Evolutionary conservation across 2,329 filamentous ascomycete species (phyloP).

Genomic region (Botryotinia calthae): DNA sequence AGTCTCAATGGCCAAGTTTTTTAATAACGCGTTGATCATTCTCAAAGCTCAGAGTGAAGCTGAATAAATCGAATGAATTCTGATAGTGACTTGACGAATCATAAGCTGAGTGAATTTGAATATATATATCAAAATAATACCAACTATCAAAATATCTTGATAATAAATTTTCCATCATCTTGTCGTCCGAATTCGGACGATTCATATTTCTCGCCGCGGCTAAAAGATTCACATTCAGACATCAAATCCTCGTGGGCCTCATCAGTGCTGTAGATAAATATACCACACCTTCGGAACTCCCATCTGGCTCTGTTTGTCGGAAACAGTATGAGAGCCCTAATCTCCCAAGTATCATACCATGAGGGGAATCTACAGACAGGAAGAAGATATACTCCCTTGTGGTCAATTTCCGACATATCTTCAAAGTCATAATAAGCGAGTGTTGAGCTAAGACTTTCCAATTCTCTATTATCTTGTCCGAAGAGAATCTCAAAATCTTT

Average conservation of each 20-base stretch:
- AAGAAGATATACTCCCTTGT: background rate
- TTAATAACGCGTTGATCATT: too few species aligned
- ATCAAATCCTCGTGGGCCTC: fast-evolving
- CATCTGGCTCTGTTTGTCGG: background rate
- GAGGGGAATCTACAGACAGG: background rate
- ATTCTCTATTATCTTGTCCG: background rate
- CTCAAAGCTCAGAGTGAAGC: too few species aligned
- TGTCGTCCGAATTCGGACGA: background rate
- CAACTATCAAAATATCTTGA: background rate
- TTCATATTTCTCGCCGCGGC: background rate
- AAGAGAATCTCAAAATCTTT: background rate
- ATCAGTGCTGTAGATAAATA: fast-evolving
- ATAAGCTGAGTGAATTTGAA: too few species aligned
- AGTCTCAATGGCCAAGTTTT: background rate
- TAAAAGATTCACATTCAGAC: background rate
- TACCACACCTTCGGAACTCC: background rate
- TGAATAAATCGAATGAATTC: too few species aligned
- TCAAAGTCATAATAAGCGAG: background rate
- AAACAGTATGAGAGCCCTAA: background rate
- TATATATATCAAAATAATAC: background rate
- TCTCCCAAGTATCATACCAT: background rate
- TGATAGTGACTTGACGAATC: too few species aligned
- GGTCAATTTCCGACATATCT: background rate
- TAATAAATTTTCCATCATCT: background rate
- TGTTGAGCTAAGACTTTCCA: background rate